Percentiles rank a stretch among this genome's conserved stretches.
These are phyloP conservation scores for Coniosporium tulheliwenetii DNA, from an alignment of 2,329 filamentous ascomycete genomes.

Conservation along the genomic window DNA sequence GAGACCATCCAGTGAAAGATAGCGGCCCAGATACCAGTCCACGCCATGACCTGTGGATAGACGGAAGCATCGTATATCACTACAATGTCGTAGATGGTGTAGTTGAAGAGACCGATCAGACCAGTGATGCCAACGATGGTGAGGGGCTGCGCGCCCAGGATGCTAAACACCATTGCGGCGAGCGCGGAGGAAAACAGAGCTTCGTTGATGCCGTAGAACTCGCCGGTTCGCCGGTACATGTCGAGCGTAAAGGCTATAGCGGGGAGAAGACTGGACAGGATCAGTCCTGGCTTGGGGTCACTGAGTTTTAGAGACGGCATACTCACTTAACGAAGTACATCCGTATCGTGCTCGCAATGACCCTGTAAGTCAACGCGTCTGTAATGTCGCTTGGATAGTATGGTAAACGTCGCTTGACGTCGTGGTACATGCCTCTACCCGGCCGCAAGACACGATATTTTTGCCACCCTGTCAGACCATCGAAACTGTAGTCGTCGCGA, in stretches of 20 bases:
- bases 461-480: no score
- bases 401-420: constrained; percentile 34
- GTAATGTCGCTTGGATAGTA: constrained; percentile 41
- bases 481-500: no score
- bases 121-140: constrained; percentile 43
- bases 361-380: constrained; percentile 39
- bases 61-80: constrained; percentile 30
- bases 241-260: constrained; percentile 43
- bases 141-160: constrained; percentile 35
- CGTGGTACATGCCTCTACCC: constrained; percentile 37
- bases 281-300: neutral
- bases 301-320: neutral
- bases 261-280: constrained; percentile 29
- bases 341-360: constrained; percentile 36
- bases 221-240: constrained; percentile 38
- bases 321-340: constrained; percentile 43
- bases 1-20: constrained; percentile 42
- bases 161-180: constrained; percentile 39
- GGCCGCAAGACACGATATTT: constrained; percentile 18
- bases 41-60: constrained; percentile 39
- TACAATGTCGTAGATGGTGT: constrained; percentile 43
- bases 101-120: constrained; percentile 39
- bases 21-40: constrained; percentile 41
- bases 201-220: constrained; percentile 42
- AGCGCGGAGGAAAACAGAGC: constrained; percentile 38